Conservation (phyloP, 2,329 filamentous ascomycete genomes). For the Microcyclosporella mali region DNA sequence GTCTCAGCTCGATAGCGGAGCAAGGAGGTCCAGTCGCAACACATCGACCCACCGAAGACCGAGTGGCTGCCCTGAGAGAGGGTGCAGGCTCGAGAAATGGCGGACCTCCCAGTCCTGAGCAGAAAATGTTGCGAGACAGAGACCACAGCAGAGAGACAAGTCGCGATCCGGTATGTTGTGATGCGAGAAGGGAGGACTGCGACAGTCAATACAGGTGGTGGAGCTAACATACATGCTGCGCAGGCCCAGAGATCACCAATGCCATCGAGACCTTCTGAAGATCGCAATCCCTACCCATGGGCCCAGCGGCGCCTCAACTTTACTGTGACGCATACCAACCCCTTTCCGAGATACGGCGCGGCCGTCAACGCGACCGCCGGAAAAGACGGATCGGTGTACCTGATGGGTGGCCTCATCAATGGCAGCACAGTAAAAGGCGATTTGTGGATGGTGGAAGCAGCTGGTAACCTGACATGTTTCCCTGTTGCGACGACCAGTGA, state of each 20-base stretch:
- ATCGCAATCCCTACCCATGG: constrained; percentile 88
- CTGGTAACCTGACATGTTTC: constrained; percentile 77
- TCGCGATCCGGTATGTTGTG: constrained; percentile 20
- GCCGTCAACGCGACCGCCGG: constrained; percentile 89
- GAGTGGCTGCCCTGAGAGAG: constrained; percentile 11
- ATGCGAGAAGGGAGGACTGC: background rate
- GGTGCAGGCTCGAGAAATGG: constrained; percentile 19
- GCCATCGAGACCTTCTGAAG: constrained; percentile 45
- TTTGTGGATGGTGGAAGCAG: constrained; percentile 94
- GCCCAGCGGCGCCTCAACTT: constrained; percentile 85
- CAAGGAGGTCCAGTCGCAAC: constrained; percentile 10
- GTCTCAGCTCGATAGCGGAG: constrained; percentile 23
- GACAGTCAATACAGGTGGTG: constrained; percentile 32
- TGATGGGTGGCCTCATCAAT: constrained; percentile 95
- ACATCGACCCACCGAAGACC: constrained; percentile 14
- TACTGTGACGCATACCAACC: constrained; percentile 71
- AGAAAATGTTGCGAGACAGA: constrained; percentile 21
- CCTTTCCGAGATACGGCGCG: constrained; percentile 93
- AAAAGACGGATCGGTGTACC: constrained; percentile 93
- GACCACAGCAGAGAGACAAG: constrained; percentile 21
- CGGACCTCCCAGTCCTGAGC: constrained; percentile 17
- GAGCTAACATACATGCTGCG: constrained; percentile 6
- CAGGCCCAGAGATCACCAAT: constrained; percentile 31
- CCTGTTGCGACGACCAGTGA: constrained; percentile 87
- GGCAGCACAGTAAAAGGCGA: constrained; percentile 95